phyloP scores from a whole-genome alignment of 1,139 yeast genomes.

The Blastobotrys aristatus region DNA sequence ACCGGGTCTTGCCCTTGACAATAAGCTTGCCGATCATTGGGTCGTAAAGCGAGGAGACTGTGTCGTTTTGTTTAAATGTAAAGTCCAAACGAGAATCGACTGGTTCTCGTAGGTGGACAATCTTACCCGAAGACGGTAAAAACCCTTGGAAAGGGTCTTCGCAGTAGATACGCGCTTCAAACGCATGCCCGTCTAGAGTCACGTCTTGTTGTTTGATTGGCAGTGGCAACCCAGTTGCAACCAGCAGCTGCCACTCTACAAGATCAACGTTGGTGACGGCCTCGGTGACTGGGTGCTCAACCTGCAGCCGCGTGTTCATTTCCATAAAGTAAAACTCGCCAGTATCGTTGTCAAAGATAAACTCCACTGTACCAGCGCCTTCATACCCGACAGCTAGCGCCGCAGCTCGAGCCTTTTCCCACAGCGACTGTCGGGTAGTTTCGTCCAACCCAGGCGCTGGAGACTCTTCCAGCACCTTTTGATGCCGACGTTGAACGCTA shows the following conservation, averaged over 20 bases:
- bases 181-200: slow-evolving; percentile 31
- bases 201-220: slow-evolving; percentile 34
- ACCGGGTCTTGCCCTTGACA: slow-evolving; percentile 31
- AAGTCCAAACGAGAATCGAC: slow-evolving; percentile 32
- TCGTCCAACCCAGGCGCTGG: slow-evolving; percentile 51
- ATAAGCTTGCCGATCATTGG: slow-evolving; percentile 38
- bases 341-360: slow-evolving; percentile 52
- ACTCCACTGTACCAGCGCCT: slow-evolving; percentile 63
- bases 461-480: slow-evolving; percentile 47
- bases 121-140: slow-evolving; percentile 33
- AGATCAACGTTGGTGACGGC: slow-evolving; percentile 90
- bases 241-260: slow-evolving; percentile 90
- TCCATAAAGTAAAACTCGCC: slow-evolving; percentile 58
- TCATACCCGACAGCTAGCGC: slow-evolving; percentile 52
- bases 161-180: slow-evolving; percentile 35
- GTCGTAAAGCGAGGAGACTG: slow-evolving; percentile 34
- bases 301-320: slow-evolving; percentile 59
- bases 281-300: slow-evolving; percentile 63
- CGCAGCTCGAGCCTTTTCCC: slow-evolving; percentile 55
- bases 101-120: slow-evolving; percentile 29
- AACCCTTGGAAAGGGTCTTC: slow-evolving; percentile 35
- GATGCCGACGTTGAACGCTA: slow-evolving; percentile 47
- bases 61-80: slow-evolving; percentile 29
- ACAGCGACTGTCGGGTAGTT: slow-evolving; percentile 49
- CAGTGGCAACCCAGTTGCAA: slow-evolving; percentile 66